Percentiles rank a stretch among this genome's conserved stretches.
Evolutionary conservation across 2,329 filamentous ascomycete species (phyloP).

Genomic region (Talaromyces sp.): DNA sequence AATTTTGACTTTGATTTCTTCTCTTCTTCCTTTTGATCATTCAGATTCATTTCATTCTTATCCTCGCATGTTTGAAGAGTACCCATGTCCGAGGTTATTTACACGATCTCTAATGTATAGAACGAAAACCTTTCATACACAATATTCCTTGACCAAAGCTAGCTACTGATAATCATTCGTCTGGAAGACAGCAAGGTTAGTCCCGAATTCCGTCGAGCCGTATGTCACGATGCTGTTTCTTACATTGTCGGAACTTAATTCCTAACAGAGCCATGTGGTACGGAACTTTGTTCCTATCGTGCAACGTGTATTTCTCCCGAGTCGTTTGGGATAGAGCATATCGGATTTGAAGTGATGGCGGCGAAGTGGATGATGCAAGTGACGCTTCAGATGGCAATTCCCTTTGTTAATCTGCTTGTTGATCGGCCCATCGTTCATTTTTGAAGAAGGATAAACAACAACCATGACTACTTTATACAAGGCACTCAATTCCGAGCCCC

Average conservation of each 20-base stretch:
- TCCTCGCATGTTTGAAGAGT: background rate
- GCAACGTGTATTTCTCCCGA: background rate
- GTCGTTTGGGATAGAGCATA: background rate
- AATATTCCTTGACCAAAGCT: background rate
- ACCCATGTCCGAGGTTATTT: background rate
- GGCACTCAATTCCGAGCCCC: slow-evolving; percentile 1
- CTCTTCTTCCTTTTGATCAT: background rate
- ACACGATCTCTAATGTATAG: background rate
- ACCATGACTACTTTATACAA: background rate
- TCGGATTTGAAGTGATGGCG: background rate
- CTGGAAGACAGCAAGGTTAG: background rate
- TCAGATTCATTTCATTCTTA: background rate
- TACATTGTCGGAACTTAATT: background rate
- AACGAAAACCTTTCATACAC: background rate
- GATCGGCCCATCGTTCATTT: background rate
- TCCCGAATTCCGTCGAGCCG: background rate
- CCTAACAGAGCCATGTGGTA: background rate
- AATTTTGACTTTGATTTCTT: slow-evolving; percentile 8
- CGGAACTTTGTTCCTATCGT: slow-evolving; percentile 16
- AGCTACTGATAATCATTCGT: background rate
- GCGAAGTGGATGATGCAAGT: slow-evolving; percentile 9
- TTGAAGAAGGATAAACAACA: background rate
- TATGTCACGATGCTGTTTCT: background rate
- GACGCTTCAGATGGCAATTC: background rate
- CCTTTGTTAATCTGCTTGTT: background rate